Base-by-base conservation (phyloP, 2,329 filamentous ascomycete genomes). In the Exserohilum turcica region DNA sequence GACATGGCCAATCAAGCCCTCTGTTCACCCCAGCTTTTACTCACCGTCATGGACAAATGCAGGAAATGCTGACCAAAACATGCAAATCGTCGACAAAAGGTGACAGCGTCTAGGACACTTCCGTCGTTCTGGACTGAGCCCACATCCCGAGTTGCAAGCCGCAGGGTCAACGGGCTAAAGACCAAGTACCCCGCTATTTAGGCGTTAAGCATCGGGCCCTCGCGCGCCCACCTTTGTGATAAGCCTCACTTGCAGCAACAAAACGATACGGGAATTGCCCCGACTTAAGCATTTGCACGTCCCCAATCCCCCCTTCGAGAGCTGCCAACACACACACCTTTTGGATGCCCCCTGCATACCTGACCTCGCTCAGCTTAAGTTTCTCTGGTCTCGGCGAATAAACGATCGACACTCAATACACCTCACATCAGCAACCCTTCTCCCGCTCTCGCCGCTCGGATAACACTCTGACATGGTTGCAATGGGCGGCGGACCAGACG, bases 401-500 rank as follows among this genome's bases (percentile, higher is more conserved):
- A 24, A 24, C 21, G 4, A 24, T 24, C 7, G 21, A 7, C n/a
- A n/a, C n/a, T 24, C 21, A 5, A 4, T 7, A 24, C 21, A 24
- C 21, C 21, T 7, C 4, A 24, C 38, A 12, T n/a, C 10, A 16
- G 28, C 28, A 16, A 16, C n/a, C 16, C 10, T 7, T 28, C 21
- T 16, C 16, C 21, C 21, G 19, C 9, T 36, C 32, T 27, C 24
- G 21, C 21, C 24, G 29, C 31, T 15, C 4, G 13, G 15, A 19
- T 31, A 3, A 3, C 1, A 36, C 32, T 36, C 36, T 36, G 51
- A 45, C 21, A 71, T 70, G 66, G 60, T 63, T 51, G 72, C 58
- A 42, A 82, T 82, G 79, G 79, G 79, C 16, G 79, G 78, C 52
- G 78, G 76, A 46, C 62, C 70, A 44, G 68, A 67, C 42, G 33